Base-by-base conservation (phyloP, 2,329 filamentous ascomycete species). In the Trichophyton rubrum region DNA sequence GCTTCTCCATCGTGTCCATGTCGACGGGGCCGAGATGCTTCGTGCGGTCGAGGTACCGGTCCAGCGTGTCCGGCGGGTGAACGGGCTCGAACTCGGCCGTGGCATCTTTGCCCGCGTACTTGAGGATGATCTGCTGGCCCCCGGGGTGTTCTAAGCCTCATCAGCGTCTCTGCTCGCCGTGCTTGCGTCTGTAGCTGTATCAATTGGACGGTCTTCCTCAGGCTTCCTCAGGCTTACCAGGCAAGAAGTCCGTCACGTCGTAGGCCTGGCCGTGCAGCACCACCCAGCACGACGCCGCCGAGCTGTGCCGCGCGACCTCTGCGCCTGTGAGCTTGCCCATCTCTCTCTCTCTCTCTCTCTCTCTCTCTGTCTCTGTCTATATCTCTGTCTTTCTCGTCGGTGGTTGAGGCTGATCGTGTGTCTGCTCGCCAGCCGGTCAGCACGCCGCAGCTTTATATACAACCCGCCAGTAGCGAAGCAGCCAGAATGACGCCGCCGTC, bases 71-170 rank as follows among this genome's bases (percentile, higher is more conserved):
- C 13, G 88, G 89, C 2, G 91, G 91, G 72, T 87, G 85, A 65
- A 96, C 93, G 40, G 90, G 90, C 56, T 95, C 90, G 74, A 89
- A 96, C 70, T 90, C 90, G 72, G 91, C 88, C 40, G 90, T 95
- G 43, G 90, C 90, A 79, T 96, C 91, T 79, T 92, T 95, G 68
- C 91, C 90, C 33, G 91, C 91, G 76, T 96, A 96, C 77, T 96
- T 96, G 65, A 99, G 82, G 69, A 99, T 97, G 72, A 97, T 95
- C 71, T 92, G 93, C 66, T 85, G 81, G 41, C 89, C 91, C 63
- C 91, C 91, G 24, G 91, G 91, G 70, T 96, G 90, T 73, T 95
- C 89, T 85, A 66, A 30, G 13, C 22, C 22, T 24, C 24, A 17
- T 47, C 8, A 22, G 22, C 30, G 17, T 15, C 13, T 56, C 22